A percentile compares a stretch with the other conserved stretches of the same genome.
Conservation (phyloP, 805 yeast species). For the Jamesozyma gamospora region DNA sequence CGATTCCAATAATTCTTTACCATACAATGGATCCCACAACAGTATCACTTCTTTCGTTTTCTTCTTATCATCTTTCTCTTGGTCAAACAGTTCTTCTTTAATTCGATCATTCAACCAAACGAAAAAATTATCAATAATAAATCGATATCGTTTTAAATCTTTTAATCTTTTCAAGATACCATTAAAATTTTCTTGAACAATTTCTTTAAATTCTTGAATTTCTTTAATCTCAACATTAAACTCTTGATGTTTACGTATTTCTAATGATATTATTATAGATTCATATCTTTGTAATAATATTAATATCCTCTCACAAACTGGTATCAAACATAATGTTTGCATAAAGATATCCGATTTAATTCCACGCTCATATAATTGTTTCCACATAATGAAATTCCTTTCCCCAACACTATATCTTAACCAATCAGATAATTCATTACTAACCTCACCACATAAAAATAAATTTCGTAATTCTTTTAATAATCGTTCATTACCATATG, state of each 20-base stretch:
- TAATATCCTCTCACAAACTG: conserved; percentile 47
- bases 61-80: not conserved
- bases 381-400: conserved; percentile 50
- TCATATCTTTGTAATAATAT: conserved; percentile 23
- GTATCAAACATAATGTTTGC: conserved; percentile 39
- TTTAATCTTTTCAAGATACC: not conserved
- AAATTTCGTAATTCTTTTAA: conserved; percentile 26
- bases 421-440: conserved; percentile 44
- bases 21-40: not conserved
- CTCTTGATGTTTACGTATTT: not conserved
- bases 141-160: not conserved
- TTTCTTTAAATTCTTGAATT: not conserved
- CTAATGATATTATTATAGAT: not conserved
- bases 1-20: not conserved
- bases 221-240: not conserved
- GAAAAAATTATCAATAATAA: not conserved
- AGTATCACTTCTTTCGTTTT: not conserved
- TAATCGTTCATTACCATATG: conserved; percentile 16
- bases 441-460: conserved; percentile 42
- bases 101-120: not conserved
- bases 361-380: conserved; percentile 2
- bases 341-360: not conserved
- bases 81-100: not conserved
- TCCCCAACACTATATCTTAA: conserved; percentile 59
- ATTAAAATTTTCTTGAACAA: not conserved